Evolutionary conservation across 257 asterid genomes (phyloP).

Genomic region (Prunella vulgaris): DNA sequence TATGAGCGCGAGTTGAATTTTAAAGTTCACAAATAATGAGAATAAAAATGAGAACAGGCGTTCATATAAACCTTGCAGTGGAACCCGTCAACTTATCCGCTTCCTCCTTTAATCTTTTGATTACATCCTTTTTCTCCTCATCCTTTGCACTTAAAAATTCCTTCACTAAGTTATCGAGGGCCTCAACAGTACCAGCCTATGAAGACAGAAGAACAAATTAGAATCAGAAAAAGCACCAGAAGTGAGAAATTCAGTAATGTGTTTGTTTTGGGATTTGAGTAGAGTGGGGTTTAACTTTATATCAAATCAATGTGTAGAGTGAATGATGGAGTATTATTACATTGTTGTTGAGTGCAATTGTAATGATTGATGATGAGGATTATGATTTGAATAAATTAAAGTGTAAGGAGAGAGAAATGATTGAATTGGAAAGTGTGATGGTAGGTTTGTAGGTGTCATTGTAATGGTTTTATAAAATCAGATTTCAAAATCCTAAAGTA

Average conservation of each 20-base stretch:
- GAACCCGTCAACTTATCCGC: slow-evolving; percentile 72
- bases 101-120: slow-evolving; percentile 64
- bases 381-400: no score
- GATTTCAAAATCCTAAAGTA: no score
- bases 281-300: no score
- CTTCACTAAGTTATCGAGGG: slow-evolving; percentile 66
- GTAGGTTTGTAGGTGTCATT: no score
- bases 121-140: slow-evolving; percentile 59
- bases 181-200: slow-evolving; percentile 81
- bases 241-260: neutral
- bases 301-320: no score
- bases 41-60: neutral
- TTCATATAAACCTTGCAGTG: slow-evolving; percentile 50
- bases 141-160: slow-evolving; percentile 59
- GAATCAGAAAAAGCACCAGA: slow-evolving; percentile 1
- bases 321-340: no score
- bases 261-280: no score
- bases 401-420: no score
- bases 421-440: no score
- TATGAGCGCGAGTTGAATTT: neutral
- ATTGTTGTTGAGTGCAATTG: no score
- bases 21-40: neutral
- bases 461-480: no score
- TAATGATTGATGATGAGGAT: no score
- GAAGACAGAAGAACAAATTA: slow-evolving; percentile 13